phyloP scores from a whole-genome alignment of 129 eudicot species.

The Flaveria robusta region DNA sequence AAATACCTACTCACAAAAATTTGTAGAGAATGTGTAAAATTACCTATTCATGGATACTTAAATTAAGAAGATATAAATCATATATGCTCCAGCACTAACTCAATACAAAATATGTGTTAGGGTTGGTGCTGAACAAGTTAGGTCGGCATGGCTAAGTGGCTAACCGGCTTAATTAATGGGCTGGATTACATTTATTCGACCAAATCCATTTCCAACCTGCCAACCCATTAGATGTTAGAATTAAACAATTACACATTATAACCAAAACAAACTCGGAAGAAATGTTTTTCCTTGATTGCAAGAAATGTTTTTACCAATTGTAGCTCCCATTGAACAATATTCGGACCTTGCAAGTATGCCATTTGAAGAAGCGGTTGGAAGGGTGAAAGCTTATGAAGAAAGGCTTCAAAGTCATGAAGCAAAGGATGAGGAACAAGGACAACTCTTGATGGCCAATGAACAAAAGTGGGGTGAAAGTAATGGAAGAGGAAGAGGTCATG shows the following conservation, averaged over 20 bases:
- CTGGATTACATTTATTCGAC: background rate
- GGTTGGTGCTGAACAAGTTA: background rate
- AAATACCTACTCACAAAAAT: conserved; percentile 58
- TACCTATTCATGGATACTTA: background rate
- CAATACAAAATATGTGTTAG: background rate
- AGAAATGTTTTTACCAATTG: too few species aligned
- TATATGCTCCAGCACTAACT: background rate
- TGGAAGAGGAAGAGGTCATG: too few species aligned
- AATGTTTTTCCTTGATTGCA: background rate
- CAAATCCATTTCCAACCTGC: background rate
- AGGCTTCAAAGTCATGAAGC: too few species aligned
- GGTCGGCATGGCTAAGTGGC: background rate
- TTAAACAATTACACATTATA: background rate
- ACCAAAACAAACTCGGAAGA: background rate
- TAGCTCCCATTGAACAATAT: too few species aligned
- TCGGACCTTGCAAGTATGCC: too few species aligned
- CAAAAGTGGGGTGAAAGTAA: too few species aligned
- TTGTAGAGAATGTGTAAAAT: background rate
- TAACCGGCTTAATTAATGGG: background rate
- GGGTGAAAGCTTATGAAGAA: too few species aligned
- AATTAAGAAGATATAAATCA: background rate
- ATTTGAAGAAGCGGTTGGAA: too few species aligned
- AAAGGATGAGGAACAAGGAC: too few species aligned
- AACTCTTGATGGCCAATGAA: too few species aligned
- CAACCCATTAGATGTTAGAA: background rate